These are phyloP conservation scores for Pichia exigua DNA, from an alignment of 805 yeast genomes.

Conservation along the genomic window DNA sequence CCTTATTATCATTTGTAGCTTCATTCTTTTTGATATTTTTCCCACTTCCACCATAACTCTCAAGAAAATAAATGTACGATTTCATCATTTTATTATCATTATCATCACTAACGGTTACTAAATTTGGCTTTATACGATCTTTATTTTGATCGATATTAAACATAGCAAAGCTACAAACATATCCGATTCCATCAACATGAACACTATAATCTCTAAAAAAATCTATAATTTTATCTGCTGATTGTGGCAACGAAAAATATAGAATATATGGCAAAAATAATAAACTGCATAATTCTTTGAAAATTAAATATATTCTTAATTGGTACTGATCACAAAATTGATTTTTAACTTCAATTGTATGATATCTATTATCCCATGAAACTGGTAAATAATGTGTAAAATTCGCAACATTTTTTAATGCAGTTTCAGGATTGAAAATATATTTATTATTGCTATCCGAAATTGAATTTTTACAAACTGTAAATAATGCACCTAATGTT, in stretches of 20 bases:
- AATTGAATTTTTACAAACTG: conserved; percentile 65
- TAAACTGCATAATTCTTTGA: conserved; percentile 76
- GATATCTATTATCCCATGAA: conserved; percentile 79
- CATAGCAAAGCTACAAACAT: conserved; percentile 91
- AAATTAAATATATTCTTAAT: conserved; percentile 58
- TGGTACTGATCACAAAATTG: conserved; percentile 79
- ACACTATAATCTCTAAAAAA: conserved; percentile 85
- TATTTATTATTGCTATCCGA: conserved; percentile 39
- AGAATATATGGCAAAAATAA: conserved; percentile 83
- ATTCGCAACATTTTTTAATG: conserved; percentile 70
- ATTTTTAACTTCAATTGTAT: conserved; percentile 73
- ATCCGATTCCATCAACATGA: conserved; percentile 90
- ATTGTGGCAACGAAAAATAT: conserved; percentile 72
- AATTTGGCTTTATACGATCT: conserved; percentile 19
- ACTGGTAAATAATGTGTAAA: conserved; percentile 87
- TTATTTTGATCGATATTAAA: conserved; percentile 64
- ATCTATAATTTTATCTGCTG: conserved; percentile 72
- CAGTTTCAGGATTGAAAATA: conserved; percentile 90
- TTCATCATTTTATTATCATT: conserved; percentile 87
- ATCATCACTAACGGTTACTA: conserved; percentile 32
- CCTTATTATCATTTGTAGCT: neutral
- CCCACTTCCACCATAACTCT: conserved; percentile 59
- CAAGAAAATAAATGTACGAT: conserved; percentile 80
- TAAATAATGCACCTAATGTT: conserved; percentile 81
- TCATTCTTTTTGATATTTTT: conserved; percentile 6